Percentiles rank a stretch among this genome's conserved stretches.
These are phyloP conservation scores for Eucalyptus cladocalyx DNA, from an alignment of 345 rosid species.

Conservation along the genomic window DNA sequence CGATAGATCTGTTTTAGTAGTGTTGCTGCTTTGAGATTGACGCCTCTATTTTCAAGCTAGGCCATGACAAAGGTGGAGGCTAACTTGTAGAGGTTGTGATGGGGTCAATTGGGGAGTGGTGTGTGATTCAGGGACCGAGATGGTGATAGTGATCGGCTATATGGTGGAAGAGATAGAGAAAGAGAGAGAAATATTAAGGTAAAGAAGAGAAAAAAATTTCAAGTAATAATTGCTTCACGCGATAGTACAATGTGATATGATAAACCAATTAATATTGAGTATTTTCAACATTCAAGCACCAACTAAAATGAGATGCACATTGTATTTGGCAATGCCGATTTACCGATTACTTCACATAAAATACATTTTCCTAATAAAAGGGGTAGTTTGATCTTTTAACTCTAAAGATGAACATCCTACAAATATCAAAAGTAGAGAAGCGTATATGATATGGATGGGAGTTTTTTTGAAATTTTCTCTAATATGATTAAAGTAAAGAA, in stretches of 20 bases:
- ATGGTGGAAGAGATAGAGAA: background rate
- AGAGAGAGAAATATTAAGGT: too few relatives aligned
- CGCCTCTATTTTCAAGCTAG: background rate
- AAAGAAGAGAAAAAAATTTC: too few relatives aligned
- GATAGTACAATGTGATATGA: too few relatives aligned
- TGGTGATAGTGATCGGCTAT: background rate
- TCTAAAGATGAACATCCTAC: background rate
- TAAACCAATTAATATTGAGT: too few relatives aligned
- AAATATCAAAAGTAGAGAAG: background rate
- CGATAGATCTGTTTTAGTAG: too few relatives aligned
- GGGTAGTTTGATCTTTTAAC: background rate
- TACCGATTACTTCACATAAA: background rate
- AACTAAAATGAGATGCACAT: rapidly evolving
- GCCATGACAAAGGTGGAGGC: background rate
- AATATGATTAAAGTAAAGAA: too few relatives aligned
- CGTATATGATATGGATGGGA: background rate
- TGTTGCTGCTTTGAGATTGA: background rate
- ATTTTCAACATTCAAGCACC: rapidly evolving
- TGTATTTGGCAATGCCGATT: background rate
- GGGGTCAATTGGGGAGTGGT: background rate
- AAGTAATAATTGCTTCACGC: too few relatives aligned
- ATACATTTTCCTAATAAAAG: too few relatives aligned
- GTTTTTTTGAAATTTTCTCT: too few relatives aligned
- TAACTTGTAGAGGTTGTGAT: background rate
- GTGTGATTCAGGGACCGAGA: background rate